Conservation (phyloP, 768 basidiomycete species). For the Mycena indigotica region DNA sequence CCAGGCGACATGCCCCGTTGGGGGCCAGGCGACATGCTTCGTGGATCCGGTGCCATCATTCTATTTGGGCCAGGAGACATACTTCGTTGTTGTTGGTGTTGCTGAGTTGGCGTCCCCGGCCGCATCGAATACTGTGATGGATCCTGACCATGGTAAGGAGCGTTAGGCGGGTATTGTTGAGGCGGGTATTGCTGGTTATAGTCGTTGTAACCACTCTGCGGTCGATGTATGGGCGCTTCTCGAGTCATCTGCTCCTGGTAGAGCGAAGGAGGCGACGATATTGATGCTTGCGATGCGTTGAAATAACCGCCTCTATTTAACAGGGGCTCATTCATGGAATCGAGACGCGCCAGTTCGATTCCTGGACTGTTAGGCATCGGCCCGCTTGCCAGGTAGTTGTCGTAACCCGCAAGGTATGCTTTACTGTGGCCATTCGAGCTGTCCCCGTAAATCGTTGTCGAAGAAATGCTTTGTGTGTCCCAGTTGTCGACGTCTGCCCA, state of each 20-base stretch:
- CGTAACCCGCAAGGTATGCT: conserved; percentile 52
- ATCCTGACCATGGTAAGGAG: conserved; percentile 17
- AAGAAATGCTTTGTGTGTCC: conserved; percentile 79
- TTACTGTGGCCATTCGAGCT: conserved; percentile 43
- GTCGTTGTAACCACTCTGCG: conserved; percentile 43
- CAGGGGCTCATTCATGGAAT: conserved; percentile 64
- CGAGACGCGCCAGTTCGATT: conserved; percentile 60
- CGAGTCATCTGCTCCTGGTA: conserved; percentile 41
- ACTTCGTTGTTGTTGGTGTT: conserved; percentile 1
- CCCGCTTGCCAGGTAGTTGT: conserved; percentile 58
- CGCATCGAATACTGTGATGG: conserved; percentile 17
- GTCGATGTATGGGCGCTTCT: conserved; percentile 68
- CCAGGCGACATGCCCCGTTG: background rate
- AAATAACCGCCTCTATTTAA: conserved; percentile 42
- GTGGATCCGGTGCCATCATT: conserved; percentile 1
- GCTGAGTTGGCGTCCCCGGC: background rate
- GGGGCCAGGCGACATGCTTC: too few species aligned
- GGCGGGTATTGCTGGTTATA: conserved; percentile 2
- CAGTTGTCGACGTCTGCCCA: conserved; percentile 76
- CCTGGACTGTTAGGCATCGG: conserved; percentile 35
- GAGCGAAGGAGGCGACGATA: conserved; percentile 46
- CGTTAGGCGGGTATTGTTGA: background rate
- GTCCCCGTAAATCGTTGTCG: conserved; percentile 53
- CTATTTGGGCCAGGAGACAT: background rate
- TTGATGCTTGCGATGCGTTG: conserved; percentile 39